Percentiles rank a stretch among this genome's conserved stretches.
These are phyloP conservation scores for Neurospora sp. DNA, from an alignment of 495 filamentous ascomycete genomes.

Conservation along the genomic window DNA sequence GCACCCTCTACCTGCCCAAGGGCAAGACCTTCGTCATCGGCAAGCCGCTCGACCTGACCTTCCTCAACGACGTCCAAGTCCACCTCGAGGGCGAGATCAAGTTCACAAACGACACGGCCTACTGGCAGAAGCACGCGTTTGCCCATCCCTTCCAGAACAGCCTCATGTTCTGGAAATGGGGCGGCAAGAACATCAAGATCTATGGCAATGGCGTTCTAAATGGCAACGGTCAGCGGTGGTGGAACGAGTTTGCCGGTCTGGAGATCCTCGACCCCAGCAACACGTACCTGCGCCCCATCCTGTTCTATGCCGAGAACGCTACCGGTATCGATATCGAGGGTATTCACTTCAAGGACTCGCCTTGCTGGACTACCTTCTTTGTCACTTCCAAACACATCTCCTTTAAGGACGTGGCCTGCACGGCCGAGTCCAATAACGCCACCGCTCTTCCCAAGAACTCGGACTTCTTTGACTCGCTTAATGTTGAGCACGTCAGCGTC, in stretches of 20 bases:
- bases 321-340: conserved; percentile 45
- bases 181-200: conserved; percentile 47
- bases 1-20: conserved; percentile 39
- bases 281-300: conserved; percentile 42
- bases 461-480: conserved; percentile 48
- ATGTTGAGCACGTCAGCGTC: conserved; percentile 37
- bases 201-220: conserved; percentile 43
- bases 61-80: conserved; percentile 46
- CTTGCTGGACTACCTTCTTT: conserved; percentile 52
- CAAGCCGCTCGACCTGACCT: conserved; percentile 46
- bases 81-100: conserved; percentile 47
- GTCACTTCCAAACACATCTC: conserved; percentile 42
- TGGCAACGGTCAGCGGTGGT: conserved; percentile 41
- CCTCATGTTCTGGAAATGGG: conserved; percentile 53
- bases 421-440: conserved; percentile 43
- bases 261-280: conserved; percentile 39
- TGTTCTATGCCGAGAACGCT: conserved; percentile 48
- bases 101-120: conserved; percentile 49
- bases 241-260: conserved; percentile 23
- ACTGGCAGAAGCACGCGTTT: conserved; percentile 50
- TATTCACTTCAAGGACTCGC: conserved; percentile 47
- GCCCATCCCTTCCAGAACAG: conserved; percentile 48
- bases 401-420: conserved; percentile 43
- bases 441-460: conserved; percentile 45
- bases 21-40: conserved; percentile 45